A percentile compares a stretch with the other conserved stretches of the same genome.
Conservation (phyloP, 2,329 filamentous ascomycete genomes). For the Fusarium xylarioides region DNA sequence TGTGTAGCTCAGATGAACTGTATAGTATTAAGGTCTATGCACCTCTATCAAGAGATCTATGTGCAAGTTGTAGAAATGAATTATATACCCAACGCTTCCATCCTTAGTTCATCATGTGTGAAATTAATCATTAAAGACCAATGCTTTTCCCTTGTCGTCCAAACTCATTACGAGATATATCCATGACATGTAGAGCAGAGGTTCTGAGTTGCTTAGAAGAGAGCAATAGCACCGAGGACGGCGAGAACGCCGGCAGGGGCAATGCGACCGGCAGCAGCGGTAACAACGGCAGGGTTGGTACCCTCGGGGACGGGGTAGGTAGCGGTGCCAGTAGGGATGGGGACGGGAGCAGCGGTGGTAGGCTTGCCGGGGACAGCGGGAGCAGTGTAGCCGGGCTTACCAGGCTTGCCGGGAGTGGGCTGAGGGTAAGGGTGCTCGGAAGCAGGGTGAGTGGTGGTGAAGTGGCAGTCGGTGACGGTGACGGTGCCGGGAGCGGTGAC, state of each 20-base stretch:
- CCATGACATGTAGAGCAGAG: not conserved
- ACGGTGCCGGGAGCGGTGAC: constrained; percentile 25
- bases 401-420: constrained; percentile 21
- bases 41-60: constrained; percentile 25
- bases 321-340: constrained; percentile 17
- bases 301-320: constrained; percentile 45
- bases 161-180: constrained; percentile 3
- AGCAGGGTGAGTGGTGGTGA: constrained; percentile 23
- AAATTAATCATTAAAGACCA: constrained; percentile 27
- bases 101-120: constrained; percentile 18
- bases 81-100: constrained; percentile 34
- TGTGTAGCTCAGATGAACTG: constrained; percentile 9
- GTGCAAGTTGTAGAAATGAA: constrained; percentile 31
- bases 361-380: constrained; percentile 5
- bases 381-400: constrained; percentile 5
- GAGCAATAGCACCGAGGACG: constrained; percentile 66
- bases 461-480: constrained; percentile 29
- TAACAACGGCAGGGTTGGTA: constrained; percentile 63
- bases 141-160: constrained; percentile 11
- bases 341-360: constrained; percentile 25
- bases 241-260: constrained; percentile 55
- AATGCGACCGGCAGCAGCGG: constrained; percentile 62
- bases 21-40: constrained; percentile 32
- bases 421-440: constrained; percentile 41
- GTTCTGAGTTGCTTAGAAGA: constrained; percentile 57